A percentile compares a stretch with the other conserved stretches of the same genome.
Evolutionary conservation across 805 yeast genomes (phyloP).

Genomic region (Kurtzmaniella fragi): DNA sequence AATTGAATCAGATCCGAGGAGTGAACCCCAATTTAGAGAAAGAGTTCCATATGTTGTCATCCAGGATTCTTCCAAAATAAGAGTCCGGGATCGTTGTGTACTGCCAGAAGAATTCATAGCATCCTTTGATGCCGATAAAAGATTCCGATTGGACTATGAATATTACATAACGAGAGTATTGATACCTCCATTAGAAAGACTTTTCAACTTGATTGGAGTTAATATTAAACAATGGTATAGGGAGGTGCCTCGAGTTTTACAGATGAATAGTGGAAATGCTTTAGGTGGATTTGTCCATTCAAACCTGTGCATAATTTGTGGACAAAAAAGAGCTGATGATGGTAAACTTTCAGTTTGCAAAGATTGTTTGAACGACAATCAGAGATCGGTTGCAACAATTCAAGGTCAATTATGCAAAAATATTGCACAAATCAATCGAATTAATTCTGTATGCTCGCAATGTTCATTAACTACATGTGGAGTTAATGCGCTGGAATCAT

Average conservation of each 20-base stretch:
- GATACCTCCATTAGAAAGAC: slow-evolving; percentile 84
- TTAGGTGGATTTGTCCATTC: slow-evolving; percentile 9
- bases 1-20: slow-evolving; percentile 59
- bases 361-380: too few species aligned
- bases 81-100: slow-evolving; percentile 71
- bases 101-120: slow-evolving; percentile 71
- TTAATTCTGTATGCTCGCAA: too few species aligned
- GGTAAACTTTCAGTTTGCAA: too few species aligned
- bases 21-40: slow-evolving; percentile 84
- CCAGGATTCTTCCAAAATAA: slow-evolving; percentile 47
- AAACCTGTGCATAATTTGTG: slow-evolving; percentile 23
- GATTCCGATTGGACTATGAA: slow-evolving; percentile 62
- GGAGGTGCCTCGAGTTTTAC: slow-evolving; percentile 48
- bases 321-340: too few species aligned
- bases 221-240: slow-evolving; percentile 72
- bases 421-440: too few species aligned
- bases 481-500: too few species aligned
- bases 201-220: slow-evolving; percentile 79
- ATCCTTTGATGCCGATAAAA: slow-evolving; percentile 22
- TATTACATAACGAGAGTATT: slow-evolving; percentile 82
- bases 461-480: too few species aligned
- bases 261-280: slow-evolving; percentile 2
- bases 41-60: slow-evolving; percentile 83
- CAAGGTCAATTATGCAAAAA: too few species aligned
- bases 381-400: too few species aligned